These are phyloP conservation scores for Anisodus tanguticus DNA, from an alignment of 257 asterid genomes.

Conservation along the genomic window DNA sequence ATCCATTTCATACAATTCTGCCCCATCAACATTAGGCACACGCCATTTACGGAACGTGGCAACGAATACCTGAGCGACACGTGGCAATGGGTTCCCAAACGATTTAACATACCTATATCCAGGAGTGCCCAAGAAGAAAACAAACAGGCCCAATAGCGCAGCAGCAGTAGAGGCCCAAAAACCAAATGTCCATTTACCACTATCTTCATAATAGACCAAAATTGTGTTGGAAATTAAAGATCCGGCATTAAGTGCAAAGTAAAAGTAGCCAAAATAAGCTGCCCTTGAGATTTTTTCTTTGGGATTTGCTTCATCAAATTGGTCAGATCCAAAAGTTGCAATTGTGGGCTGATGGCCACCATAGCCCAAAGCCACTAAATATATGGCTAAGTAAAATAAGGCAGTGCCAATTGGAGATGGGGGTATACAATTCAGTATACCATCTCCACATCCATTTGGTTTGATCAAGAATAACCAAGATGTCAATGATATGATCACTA, in stretches of 20 bases:
- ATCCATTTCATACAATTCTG: conserved; percentile 52
- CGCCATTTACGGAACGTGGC: conserved; percentile 55
- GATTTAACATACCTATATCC: conserved; percentile 56
- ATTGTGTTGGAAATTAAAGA: conserved; percentile 74
- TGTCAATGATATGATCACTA: conserved; percentile 58
- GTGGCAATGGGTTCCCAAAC: conserved; percentile 68
- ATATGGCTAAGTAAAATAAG: conserved; percentile 65
- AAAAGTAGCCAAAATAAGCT: conserved; percentile 65
- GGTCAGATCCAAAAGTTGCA: conserved; percentile 85
- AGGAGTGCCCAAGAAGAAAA: conserved; percentile 51
- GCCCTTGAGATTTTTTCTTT: conserved; percentile 42
- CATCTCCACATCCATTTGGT: conserved; percentile 73
- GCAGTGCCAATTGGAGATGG: conserved; percentile 34
- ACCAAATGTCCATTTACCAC: conserved; percentile 72
- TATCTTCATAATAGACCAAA: conserved; percentile 70
- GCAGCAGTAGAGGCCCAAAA: conserved; percentile 68
- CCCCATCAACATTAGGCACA: conserved; percentile 17
- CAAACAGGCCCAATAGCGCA: conserved; percentile 48
- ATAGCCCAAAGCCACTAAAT: conserved; percentile 75
- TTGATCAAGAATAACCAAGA: conserved; percentile 62
- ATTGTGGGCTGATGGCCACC: conserved; percentile 90
- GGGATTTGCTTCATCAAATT: conserved; percentile 53
- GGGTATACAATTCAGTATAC: conserved; percentile 38
- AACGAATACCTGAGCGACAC: conserved; percentile 64
- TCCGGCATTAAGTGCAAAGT: conserved; percentile 73